Percentiles rank a stretch among this genome's conserved stretches.
phyloP scores from a whole-genome alignment of 1,284 basidiomycete species.

The Agaricales sp. region DNA sequence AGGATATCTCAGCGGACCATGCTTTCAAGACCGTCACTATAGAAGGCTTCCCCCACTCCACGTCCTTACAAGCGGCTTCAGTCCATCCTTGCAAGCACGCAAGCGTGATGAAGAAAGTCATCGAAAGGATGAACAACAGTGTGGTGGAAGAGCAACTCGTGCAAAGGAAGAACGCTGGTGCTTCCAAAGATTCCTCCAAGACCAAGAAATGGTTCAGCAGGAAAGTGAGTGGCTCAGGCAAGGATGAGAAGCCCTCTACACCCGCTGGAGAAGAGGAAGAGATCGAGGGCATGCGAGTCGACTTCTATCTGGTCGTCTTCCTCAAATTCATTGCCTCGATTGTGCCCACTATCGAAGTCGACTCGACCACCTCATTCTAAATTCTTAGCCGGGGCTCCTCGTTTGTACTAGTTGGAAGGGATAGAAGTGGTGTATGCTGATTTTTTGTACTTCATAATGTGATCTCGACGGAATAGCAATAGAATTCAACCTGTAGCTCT shows the following conservation, averaged over 20 bases:
- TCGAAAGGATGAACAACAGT: slow-evolving; percentile 93
- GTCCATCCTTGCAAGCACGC: slow-evolving; percentile 99
- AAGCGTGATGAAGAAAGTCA: slow-evolving; percentile 99
- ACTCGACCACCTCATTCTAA: slow-evolving; percentile 80
- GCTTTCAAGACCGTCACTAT: slow-evolving; percentile 99
- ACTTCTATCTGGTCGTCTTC: slow-evolving; percentile 94
- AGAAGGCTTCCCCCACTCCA: slow-evolving; percentile 92
- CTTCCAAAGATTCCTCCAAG: slow-evolving; percentile 48
- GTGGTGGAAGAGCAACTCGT: slow-evolving; percentile 71
- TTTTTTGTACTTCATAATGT: not conserved
- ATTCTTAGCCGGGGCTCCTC: too few relatives aligned
- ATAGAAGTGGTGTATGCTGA: too few relatives aligned
- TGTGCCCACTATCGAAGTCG: slow-evolving; percentile 92
- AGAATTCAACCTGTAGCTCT: too few relatives aligned
- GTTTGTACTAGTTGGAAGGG: too few relatives aligned
- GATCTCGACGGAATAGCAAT: too few relatives aligned
- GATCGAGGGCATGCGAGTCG: slow-evolving; percentile 83
- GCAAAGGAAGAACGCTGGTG: slow-evolving; percentile 29
- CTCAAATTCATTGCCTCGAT: slow-evolving; percentile 95
- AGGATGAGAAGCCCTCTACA: slow-evolving; percentile 42
- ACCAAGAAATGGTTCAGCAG: slow-evolving; percentile 82
- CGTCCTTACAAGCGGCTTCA: slow-evolving; percentile 75
- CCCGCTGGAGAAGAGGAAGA: slow-evolving; percentile 52
- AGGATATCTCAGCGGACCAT: slow-evolving; percentile 96
- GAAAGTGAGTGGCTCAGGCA: slow-evolving; percentile 50